Base-by-base conservation (phyloP, 176 grass and related monocot genomes). In the Rhynchospora pubera region DNA sequence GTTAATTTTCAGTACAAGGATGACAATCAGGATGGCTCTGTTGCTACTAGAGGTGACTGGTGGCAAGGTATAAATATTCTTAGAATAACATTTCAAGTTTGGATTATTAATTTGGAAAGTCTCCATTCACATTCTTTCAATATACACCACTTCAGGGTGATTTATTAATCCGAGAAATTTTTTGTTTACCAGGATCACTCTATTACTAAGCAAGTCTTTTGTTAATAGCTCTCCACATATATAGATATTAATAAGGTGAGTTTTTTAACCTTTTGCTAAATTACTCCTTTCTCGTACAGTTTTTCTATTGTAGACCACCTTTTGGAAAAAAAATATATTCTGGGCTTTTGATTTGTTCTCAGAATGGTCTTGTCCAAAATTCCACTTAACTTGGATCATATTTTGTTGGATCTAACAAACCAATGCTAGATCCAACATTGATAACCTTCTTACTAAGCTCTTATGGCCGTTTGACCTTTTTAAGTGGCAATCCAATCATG, bases 31-130 rank as follows among this genome's bases (percentile, higher is more conserved):
- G 92, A 93, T 61, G 88, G 85, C 15, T 79, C 80, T 7, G 30
- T 55, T 58, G 96, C 91, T 85, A 95, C 90, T 72, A 91, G 93
- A 84, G 96, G 96, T 5, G 90, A 98, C 81, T 95, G 96, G 96
- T 95, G 96, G 92, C 96, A 95, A 98, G 96, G 92, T 98, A 94
- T 82, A 62, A 6, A 71, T 43, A n/a, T 66, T 79, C 5, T 62
- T 76, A 57, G 14, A 58, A 58, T n/a, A 47, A 50, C 14, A 55
- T 18, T 68, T 16, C 7, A 42, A 71, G 26, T 57, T 55, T 57
- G 18, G 9, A 10, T 62, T 56, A 60, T 45, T 9, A 61, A 73
- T 50, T 76, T 65, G 13, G 22, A 42, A 7, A 51, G 5, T 55
- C 3, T 73, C 1, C 5, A 78, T 60, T 11, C 22, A 57, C 7